Conservation (phyloP, 2,329 filamentous ascomycete species). For the Reticulascus tulasneorum region DNA sequence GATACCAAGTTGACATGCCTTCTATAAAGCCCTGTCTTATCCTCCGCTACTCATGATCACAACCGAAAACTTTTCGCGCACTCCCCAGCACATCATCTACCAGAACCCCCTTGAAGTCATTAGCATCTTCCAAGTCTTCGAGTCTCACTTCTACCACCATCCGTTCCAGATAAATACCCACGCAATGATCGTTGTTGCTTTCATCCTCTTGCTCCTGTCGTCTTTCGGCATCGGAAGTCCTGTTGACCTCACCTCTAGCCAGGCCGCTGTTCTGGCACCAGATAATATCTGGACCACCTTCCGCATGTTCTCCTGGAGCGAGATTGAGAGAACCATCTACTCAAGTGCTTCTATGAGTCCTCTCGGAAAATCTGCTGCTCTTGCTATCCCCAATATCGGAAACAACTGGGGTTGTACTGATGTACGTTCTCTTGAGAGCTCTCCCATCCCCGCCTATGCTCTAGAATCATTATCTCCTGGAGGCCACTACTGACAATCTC, state of each 20-base stretch:
- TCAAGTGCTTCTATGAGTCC: background rate
- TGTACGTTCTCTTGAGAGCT: background rate
- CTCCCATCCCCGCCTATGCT: background rate
- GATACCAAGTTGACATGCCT: no score
- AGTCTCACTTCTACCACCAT: background rate
- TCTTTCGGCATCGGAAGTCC: slow-evolving; percentile 2
- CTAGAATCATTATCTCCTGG: background rate
- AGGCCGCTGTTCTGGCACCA: background rate
- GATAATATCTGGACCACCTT: background rate
- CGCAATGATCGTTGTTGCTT: slow-evolving; percentile 1
- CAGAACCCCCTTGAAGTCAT: background rate
- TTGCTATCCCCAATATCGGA: slow-evolving; percentile 3
- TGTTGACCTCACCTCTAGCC: background rate
- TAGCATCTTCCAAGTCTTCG: background rate
- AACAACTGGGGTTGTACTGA: slow-evolving; percentile 3
- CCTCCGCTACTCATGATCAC: background rate
- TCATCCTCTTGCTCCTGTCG: background rate
- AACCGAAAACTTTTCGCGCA: background rate
- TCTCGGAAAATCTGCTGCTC: background rate
- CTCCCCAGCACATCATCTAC: background rate
- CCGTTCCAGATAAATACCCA: background rate
- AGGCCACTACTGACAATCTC: background rate
- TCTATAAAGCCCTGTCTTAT: no score
- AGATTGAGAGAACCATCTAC: background rate
- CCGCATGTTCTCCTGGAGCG: background rate